A percentile compares a stretch with the other conserved stretches of the same genome.
These are phyloP conservation scores for Gaultheria prostrata DNA, from an alignment of 148 eudicot species.

Conservation along the genomic window DNA sequence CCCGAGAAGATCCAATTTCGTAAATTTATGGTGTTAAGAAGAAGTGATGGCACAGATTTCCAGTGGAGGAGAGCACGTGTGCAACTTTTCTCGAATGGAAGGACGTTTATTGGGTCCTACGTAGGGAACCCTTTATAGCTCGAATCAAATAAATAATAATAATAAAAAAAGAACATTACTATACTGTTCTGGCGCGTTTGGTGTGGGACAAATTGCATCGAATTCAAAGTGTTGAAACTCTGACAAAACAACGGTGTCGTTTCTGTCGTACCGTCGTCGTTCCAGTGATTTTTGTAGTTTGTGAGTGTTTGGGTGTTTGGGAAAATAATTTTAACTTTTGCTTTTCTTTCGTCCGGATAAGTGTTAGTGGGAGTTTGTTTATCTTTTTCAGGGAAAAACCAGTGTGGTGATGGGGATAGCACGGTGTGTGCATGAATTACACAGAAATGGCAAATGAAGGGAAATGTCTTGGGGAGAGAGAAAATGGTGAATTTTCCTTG, in stretches of 20 bases:
- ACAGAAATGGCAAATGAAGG: background rate
- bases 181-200: background rate
- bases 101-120: slow-evolving; percentile 29
- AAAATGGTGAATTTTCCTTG: background rate
- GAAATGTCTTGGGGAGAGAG: background rate
- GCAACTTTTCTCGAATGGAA: slow-evolving; percentile 26
- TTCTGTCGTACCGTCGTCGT: background rate
- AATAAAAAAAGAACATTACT: no score
- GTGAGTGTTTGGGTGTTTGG: background rate
- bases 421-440: background rate
- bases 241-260: slow-evolving; percentile 9
- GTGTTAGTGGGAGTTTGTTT: background rate
- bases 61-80: slow-evolving; percentile 40
- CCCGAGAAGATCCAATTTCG: no score
- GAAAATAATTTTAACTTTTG: background rate
- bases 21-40: background rate
- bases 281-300: background rate
- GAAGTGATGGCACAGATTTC: slow-evolving; percentile 13
- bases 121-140: background rate
- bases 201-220: background rate
- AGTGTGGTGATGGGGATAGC: background rate
- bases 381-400: background rate
- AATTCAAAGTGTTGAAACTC: background rate
- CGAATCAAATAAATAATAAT: background rate
- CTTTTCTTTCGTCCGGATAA: background rate